Percentiles rank a stretch among this genome's conserved stretches.
These are phyloP conservation scores for Phytophthora pisi DNA, from an alignment of 352 stramenopile species.

Conservation along the genomic window DNA sequence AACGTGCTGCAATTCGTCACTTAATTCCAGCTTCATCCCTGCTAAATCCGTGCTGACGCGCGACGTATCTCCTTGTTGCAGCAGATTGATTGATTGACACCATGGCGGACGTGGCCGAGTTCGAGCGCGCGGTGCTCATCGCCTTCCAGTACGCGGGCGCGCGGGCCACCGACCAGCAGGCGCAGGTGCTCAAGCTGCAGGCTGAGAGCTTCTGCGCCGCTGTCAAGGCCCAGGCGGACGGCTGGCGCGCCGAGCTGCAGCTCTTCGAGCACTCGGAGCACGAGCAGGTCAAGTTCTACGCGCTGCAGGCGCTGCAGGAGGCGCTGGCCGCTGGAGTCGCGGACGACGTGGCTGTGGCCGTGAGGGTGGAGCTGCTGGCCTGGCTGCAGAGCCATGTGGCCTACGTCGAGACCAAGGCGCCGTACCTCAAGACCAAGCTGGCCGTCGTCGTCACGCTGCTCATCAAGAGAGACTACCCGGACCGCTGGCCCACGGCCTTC, in stretches of 20 bases:
- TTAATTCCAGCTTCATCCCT: not conserved
- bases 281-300: constrained; percentile 86
- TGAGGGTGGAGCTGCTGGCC: constrained; percentile 60
- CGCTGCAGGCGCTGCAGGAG: constrained; percentile 79
- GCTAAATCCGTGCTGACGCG: not conserved
- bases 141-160: constrained; percentile 83
- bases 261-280: constrained; percentile 73
- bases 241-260: constrained; percentile 68
- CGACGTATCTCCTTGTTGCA: too few species aligned
- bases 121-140: constrained; percentile 78
- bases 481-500: constrained; percentile 88
- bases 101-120: constrained; percentile 51
- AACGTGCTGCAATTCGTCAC: not conserved
- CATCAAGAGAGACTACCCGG: constrained; percentile 91
- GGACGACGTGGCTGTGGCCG: constrained; percentile 52
- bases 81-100: not conserved
- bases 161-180: constrained; percentile 46
- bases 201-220: constrained; percentile 71
- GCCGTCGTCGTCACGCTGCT: constrained; percentile 81
- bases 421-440: constrained; percentile 89
- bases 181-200: constrained; percentile 70
- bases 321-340: constrained; percentile 46
- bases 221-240: constrained; percentile 54
- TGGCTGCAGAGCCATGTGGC: constrained; percentile 71
- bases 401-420: constrained; percentile 61